These are phyloP conservation scores for Coleophoma crateriformis DNA, from an alignment of 2,329 filamentous ascomycete genomes.

Conservation along the genomic window DNA sequence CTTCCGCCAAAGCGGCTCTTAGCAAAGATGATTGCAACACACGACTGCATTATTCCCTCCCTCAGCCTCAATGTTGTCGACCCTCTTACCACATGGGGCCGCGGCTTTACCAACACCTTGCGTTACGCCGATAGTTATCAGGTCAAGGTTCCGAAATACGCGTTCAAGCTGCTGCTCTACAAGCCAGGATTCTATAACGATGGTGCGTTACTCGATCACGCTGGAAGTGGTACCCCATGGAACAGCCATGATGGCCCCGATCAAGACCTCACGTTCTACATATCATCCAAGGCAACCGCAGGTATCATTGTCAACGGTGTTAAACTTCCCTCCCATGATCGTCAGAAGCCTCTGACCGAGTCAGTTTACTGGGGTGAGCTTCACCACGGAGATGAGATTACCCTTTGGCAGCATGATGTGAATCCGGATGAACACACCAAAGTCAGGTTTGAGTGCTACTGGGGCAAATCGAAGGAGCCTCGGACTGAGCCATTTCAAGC, in stretches of 20 bases:
- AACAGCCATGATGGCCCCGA: conserved; percentile 12
- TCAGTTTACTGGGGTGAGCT: conserved; percentile 60
- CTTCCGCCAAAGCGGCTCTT: conserved; percentile 38
- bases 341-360: conserved; percentile 44
- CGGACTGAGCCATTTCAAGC: conserved; percentile 16
- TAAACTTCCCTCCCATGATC: conserved; percentile 51
- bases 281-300: conserved; percentile 72
- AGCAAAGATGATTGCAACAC: conserved; percentile 60
- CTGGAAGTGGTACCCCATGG: conserved; percentile 4
- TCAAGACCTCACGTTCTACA: conserved; percentile 52
- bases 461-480: conserved; percentile 18
- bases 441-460: conserved; percentile 25
- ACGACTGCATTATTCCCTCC: conserved; percentile 58
- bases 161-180: conserved; percentile 73
- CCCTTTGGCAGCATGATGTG: conserved; percentile 55
- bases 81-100: conserved; percentile 72
- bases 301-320: conserved; percentile 75
- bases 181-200: conserved; percentile 60
- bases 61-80: conserved; percentile 62
- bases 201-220: conserved; percentile 40
- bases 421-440: conserved; percentile 22
- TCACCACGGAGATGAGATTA: conserved; percentile 71
- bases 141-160: conserved; percentile 72
- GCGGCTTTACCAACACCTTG: conserved; percentile 62
- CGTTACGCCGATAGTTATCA: conserved; percentile 60